phyloP scores from a whole-genome alignment of 306 rosid species.

The Adenanthera pavonina region DNA sequence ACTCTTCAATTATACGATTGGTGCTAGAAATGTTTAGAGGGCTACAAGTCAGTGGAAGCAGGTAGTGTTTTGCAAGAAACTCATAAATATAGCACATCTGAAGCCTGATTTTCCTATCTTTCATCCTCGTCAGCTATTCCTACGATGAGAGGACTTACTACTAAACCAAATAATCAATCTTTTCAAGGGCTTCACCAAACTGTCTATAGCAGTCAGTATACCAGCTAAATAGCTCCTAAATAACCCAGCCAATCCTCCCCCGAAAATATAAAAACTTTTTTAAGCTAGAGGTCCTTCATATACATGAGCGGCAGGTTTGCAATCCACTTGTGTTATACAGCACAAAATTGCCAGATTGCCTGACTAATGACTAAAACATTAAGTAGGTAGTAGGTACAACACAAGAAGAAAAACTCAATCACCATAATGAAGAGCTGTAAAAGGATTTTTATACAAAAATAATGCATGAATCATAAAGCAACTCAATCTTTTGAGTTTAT shows the following conservation, averaged over 20 bases:
- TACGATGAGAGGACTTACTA: neutral
- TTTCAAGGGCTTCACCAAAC: conserved; percentile 4
- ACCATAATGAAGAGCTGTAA: neutral
- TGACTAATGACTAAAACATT: neutral
- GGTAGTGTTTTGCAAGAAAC: too few relatives aligned
- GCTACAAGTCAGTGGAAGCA: too few relatives aligned
- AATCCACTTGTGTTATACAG: neutral
- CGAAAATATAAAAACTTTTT: neutral
- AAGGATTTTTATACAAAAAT: neutral
- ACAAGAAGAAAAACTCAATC: neutral
- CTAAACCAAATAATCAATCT: neutral
- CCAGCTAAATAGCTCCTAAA: neutral
- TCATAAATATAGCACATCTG: too few relatives aligned
- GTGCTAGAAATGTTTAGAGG: too few relatives aligned
- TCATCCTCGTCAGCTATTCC: neutral
- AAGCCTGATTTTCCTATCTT: neutral
- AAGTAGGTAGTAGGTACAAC: neutral
- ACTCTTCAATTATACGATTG: too few relatives aligned
- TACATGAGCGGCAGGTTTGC: neutral
- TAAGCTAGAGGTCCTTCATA: neutral
- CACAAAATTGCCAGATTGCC: neutral
- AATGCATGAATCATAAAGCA: conserved; percentile 11
- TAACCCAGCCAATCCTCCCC: neutral
- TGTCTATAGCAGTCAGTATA: neutral
- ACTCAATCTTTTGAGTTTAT: neutral